Base-by-base conservation (phyloP, 352 stramenopile genomes). In the Thalassiosira ordinaria region DNA sequence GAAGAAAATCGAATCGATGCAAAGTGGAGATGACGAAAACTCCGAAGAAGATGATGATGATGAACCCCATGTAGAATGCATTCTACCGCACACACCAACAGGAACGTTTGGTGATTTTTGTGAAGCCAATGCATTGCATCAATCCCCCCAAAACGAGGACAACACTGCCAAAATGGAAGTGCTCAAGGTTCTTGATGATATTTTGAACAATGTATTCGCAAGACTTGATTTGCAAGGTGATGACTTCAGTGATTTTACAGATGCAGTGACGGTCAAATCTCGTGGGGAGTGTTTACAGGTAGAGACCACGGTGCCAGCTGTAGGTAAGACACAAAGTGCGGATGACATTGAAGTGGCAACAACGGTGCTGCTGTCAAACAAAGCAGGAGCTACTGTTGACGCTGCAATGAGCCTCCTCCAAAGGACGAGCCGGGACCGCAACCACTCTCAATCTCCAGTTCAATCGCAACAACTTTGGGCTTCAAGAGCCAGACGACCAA, bases 101-200 rank as follows among this genome's bases (percentile, higher is more conserved):
- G 74, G n/a, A 20, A 56, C 31, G 27, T 0, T 41, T 26, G 27
- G 37, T 49, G 57, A 75, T 59, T 65, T 41, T 13, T 55, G 29
- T 71, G 51, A 78, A 22, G 33, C 7, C 9, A 57, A 27, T n/a
- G 35, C 16, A 59, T 18, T 29, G 29, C 16, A 29, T 27, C 47
- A 72, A 5, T 49, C 47, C n/a, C 62, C 22, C 22, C 49, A 72
- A 39, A 59, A 56, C 22, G 53, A 63, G 33, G 18, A 59, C 33
- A 76, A 70, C 37, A 27, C 14, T 33, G 44, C 35, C 46, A 76
- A 76, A 67, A 62, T 82, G 47, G 37, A 27, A 4, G 78, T 82
- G 24, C 49, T 89, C 16, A 51, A 60, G 18, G 67, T 93, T 44
- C n/a, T 93, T 35, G 75, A 93, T 59, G 78, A 86, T 24, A 59